Conservation (phyloP, 495 filamentous ascomycete species). For the Podospora didyma region DNA sequence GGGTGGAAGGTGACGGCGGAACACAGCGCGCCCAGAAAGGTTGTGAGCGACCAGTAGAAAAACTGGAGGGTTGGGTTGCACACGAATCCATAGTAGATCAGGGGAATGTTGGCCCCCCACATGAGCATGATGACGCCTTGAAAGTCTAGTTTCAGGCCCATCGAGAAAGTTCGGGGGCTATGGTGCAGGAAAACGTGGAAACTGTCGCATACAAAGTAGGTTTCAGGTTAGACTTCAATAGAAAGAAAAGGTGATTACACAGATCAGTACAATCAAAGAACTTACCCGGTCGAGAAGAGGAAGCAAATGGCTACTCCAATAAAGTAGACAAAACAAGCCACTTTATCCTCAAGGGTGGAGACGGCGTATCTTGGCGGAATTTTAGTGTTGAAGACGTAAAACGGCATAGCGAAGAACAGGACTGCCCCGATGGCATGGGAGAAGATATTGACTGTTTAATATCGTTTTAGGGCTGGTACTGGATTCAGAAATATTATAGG, state of each 20-base stretch:
- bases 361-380: constrained; percentile 28
- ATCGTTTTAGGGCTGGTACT: neutral
- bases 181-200: constrained; percentile 52
- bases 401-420: constrained; percentile 39
- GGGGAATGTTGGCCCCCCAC: constrained; percentile 49
- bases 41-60: constrained; percentile 36
- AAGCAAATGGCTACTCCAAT: constrained; percentile 51
- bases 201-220: constrained; percentile 7
- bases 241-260: constrained; percentile 18
- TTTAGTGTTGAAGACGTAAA: constrained; percentile 32
- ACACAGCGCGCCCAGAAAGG: constrained; percentile 28
- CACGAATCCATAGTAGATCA: constrained; percentile 49
- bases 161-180: constrained; percentile 29
- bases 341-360: constrained; percentile 33
- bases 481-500: neutral
- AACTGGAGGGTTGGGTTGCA: constrained; percentile 31
- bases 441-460: constrained; percentile 45
- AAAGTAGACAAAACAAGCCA: constrained; percentile 46
- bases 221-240: neutral
- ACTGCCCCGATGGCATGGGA: constrained; percentile 46
- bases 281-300: constrained; percentile 31
- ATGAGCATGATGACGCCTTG: constrained; percentile 51
- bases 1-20: constrained; percentile 17
- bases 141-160: constrained; percentile 47
- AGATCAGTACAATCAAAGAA: no score